A percentile compares a stretch with the other conserved stretches of the same genome.
These are phyloP conservation scores for Suillus hirtellus DNA, from an alignment of 768 basidiomycete genomes.

Conservation along the genomic window DNA sequence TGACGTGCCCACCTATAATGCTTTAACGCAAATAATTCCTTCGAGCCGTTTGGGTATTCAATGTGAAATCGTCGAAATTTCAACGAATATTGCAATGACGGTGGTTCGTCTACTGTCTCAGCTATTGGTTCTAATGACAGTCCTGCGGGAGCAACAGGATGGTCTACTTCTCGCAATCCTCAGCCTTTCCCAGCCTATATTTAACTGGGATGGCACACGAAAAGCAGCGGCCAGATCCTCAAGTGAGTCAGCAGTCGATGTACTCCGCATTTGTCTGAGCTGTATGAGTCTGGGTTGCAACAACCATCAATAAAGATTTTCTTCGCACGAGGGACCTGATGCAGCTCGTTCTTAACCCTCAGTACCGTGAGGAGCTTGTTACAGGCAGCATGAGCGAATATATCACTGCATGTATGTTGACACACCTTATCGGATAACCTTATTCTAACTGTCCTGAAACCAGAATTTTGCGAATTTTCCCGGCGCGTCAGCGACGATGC, in stretches of 20 bases:
- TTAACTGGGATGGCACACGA: slow-evolving; percentile 17
- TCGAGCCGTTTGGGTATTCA: too few relatives aligned
- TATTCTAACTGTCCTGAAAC: background rate
- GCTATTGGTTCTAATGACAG: slow-evolving; percentile 20
- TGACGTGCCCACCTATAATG: slow-evolving; percentile 59
- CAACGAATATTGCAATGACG: background rate
- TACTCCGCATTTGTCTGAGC: background rate
- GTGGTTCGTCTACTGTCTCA: background rate
- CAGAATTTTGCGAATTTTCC: slow-evolving; percentile 34
- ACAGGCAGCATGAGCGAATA: slow-evolving; percentile 61
- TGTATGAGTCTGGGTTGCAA: slow-evolving; percentile 64
- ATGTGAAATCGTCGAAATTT: background rate
- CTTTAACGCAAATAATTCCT: too few relatives aligned
- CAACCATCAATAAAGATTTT: slow-evolving; percentile 60
- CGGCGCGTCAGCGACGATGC: slow-evolving; percentile 39
- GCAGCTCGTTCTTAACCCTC: background rate
- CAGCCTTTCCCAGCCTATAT: slow-evolving; percentile 24
- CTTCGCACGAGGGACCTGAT: slow-evolving; percentile 58
- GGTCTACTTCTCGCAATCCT: slow-evolving; percentile 53
- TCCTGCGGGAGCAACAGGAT: slow-evolving; percentile 63
- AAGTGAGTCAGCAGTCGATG: slow-evolving; percentile 28
- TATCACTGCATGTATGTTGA: slow-evolving; percentile 48
- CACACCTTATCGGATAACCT: background rate
- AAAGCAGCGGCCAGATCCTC: slow-evolving; percentile 23
- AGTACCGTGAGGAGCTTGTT: slow-evolving; percentile 59